Evolutionary conservation across 148 eudicot species (phyloP), one percentile per base, ranked within the genome.

Genomic region (Agrostemma githago): DNA sequence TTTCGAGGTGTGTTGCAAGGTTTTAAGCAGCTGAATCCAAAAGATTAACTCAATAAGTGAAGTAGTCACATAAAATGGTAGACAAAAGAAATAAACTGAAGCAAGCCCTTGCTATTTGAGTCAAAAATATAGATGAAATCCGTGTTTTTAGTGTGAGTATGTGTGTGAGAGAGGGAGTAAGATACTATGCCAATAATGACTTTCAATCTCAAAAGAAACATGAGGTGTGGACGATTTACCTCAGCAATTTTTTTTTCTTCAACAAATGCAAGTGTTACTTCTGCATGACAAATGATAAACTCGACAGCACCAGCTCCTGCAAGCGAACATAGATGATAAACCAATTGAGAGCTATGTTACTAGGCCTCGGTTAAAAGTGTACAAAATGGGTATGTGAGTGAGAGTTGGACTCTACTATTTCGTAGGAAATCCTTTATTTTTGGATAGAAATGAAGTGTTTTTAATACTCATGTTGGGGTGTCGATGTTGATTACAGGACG

Each of bases 231-330:
- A 16, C 57, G 8, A 21, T 40, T 11, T 82, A 95, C 99, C 99
- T 95, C 99, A 14, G 94, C 73, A 74, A 95, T 81, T 82, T 95
- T 95, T 79, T 90, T 95, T 74, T 90, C 99, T 86, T 95, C 97
- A 69, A 85, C 96, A 83, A 95, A 95, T 68, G 86, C 96, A 78
- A 95, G 80, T 59, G 85, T 66, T 72, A 95, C 82, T 84, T 95
- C 99, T 2, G 99, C 96, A 79, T 95, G 99, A 73, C 78, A 78
- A 64, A 95, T 88, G 81, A 95, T 88, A 71, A 86, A 95, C 81
- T 95, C 99, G 46, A 92, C 89, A 72, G 99, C 99, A 77, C 89
- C 91, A 83, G 97, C 96, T 70, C 99, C 99, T 95, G 75, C 34
- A 81, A 68, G 57, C 10, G 15, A 76, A 79, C 59, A 75, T 61